Evolutionary conservation across 108 stramenopile genomes (phyloP), one percentile per base, ranked within the genome.

Genomic region (Chaetoceros tenuissimus): DNA sequence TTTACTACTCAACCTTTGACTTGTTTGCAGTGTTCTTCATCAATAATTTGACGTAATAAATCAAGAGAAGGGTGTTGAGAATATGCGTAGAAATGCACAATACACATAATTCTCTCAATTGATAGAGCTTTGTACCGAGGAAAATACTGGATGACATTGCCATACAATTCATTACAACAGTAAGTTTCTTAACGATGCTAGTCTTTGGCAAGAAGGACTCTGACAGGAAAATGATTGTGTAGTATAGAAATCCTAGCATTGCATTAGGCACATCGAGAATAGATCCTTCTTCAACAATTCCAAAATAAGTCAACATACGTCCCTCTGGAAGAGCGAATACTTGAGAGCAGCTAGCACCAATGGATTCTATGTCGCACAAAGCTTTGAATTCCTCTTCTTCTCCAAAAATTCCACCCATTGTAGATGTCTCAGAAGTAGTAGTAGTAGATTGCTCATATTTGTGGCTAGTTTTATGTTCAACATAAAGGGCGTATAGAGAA

Each of bases 281-380:
- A 52, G 56, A 60, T 3, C 67, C 84, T 20, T 67, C 45, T 7
- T 82, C 79, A 8, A 90, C 79, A 10, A 90, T 25, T 29, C 81
- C 85, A 64, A 86, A 86, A 53, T 81, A 90, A 16, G 78, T 74
- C 5, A 90, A 45, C 77, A 90, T 69, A 51, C 73, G 71, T 23
- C 80, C 89, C 60, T 84, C 83, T 2, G 89, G 89, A 5, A 90
- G 67, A 34, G 72, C 52, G 64, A 90, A 90, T 0, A 79, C 80
- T 26, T 73, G 47, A 49, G 82, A 84, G 63, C 89, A 91, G n/a
- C 71, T 76, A 20, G 85, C 85, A 25, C 74, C 77, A 27, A 91
- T 81, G 3, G 72, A 60, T 26, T 91, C 85, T 63, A 91, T 91
- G 47, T 91, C 89, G 66, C 89, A 91, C 0, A 91, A 58, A 2